phyloP scores from a whole-genome alignment of 2,329 filamentous ascomycete species.

The Clarireedia hainanense region DNA sequence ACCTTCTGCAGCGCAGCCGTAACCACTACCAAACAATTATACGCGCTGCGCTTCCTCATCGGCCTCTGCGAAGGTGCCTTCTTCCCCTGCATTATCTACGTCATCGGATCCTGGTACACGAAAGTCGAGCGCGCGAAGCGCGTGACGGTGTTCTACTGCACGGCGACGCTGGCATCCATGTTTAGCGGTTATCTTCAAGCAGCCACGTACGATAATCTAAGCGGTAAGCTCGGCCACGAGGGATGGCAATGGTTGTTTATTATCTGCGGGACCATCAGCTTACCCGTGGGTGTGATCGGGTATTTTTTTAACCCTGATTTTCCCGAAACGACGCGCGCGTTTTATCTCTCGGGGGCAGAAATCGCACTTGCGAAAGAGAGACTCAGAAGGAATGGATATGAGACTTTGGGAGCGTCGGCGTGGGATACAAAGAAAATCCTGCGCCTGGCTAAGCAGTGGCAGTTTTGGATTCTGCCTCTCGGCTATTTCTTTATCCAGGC shows the following conservation, averaged over 20 bases:
- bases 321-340: slow-evolving; percentile 33
- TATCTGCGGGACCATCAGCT: slow-evolving; percentile 45
- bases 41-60: slow-evolving; percentile 37
- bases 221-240: slow-evolving; percentile 29
- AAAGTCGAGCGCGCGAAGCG: slow-evolving; percentile 43
- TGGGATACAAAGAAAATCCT: slow-evolving; percentile 22
- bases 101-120: slow-evolving; percentile 40
- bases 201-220: slow-evolving; percentile 33
- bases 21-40: slow-evolving; percentile 32
- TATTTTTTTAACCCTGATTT: slow-evolving; percentile 38
- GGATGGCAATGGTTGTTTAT: slow-evolving; percentile 41
- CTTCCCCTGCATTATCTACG: slow-evolving; percentile 29
- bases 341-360: slow-evolving; percentile 28
- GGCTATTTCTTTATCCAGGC: slow-evolving; percentile 22
- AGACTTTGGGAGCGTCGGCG: slow-evolving; percentile 16
- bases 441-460: slow-evolving; percentile 20
- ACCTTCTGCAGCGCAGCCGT: slow-evolving; percentile 21
- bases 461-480: slow-evolving; percentile 22
- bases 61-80: slow-evolving; percentile 30
- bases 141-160: slow-evolving; percentile 45
- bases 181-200: slow-evolving; percentile 37
- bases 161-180: slow-evolving; percentile 42
- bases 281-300: slow-evolving; percentile 46
- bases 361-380: slow-evolving; percentile 13
- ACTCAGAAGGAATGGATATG: slow-evolving; percentile 17